These are phyloP conservation scores for Claviceps sp. DNA, from an alignment of 2,329 filamentous ascomycete genomes.

Conservation along the genomic window DNA sequence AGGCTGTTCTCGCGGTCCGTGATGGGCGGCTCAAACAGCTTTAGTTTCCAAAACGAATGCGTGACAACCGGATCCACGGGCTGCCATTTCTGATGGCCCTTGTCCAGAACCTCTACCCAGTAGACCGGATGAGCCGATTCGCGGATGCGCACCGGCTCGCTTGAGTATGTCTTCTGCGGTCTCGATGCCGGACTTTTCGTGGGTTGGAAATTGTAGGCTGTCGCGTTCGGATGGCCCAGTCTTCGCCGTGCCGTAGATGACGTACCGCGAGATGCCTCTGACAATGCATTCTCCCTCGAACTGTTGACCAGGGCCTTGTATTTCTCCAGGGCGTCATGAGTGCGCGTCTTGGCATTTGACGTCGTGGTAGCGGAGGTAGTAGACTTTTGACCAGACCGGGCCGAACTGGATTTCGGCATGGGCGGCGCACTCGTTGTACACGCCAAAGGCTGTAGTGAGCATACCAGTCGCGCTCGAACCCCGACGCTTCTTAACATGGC, in stretches of 20 bases:
- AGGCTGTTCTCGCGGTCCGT: constrained; percentile 65
- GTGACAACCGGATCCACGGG: constrained; percentile 78
- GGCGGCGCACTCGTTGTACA: constrained; percentile 44
- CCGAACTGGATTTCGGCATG: constrained; percentile 26
- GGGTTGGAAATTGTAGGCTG: constrained; percentile 36
- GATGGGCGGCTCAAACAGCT: constrained; percentile 68
- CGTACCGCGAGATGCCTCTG: constrained; percentile 12
- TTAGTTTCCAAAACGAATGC: constrained; percentile 57
- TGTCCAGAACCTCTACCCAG: constrained; percentile 88
- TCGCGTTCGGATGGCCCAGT: constrained; percentile 40
- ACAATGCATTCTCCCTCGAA: constrained; percentile 14
- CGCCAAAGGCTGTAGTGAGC: constrained; percentile 73
- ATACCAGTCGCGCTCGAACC: constrained; percentile 70
- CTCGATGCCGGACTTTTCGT: constrained; percentile 21
- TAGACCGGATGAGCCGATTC: constrained; percentile 75
- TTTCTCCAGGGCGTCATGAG: constrained; percentile 8
- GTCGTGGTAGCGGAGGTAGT: constrained; percentile 3
- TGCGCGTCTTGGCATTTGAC: constrained; percentile 19
- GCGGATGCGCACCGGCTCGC: constrained; percentile 31
- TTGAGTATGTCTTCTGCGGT: constrained; percentile 16
- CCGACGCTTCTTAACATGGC: constrained; percentile 72
- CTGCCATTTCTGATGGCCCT: constrained; percentile 82
- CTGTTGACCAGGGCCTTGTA: constrained; percentile 27
- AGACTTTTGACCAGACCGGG: constrained; percentile 16
- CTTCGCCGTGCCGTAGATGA: constrained; percentile 30